A percentile compares a stretch with the other conserved stretches of the same genome.
phyloP scores from a whole-genome alignment of 306 rosid species.

The Rosa multiflora region DNA sequence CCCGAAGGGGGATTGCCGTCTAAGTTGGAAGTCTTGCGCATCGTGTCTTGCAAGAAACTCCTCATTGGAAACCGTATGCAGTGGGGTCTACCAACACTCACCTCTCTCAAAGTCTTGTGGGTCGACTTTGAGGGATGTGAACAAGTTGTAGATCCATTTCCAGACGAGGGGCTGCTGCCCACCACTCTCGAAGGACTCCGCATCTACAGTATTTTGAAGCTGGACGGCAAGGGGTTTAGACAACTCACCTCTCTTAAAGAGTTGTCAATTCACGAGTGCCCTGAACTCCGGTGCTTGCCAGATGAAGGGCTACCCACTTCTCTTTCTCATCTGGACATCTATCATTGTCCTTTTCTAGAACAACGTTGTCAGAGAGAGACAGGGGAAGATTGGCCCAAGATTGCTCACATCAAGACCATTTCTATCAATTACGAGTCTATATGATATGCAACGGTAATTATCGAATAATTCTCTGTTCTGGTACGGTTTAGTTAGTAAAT shows the following conservation, averaged over 20 bases:
- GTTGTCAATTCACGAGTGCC: too few species aligned
- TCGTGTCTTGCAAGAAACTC: neutral
- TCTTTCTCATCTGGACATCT: neutral
- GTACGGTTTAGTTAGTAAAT: too few species aligned
- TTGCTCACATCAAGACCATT: conserved; percentile 17
- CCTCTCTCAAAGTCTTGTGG: accelerated
- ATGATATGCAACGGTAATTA: neutral
- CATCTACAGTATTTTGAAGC: accelerated
- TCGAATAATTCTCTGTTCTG: too few species aligned
- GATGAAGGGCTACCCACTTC: conserved; percentile 1
- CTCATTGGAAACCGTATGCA: neutral
- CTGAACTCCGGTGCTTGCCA: too few species aligned
- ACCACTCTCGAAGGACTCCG: neutral
- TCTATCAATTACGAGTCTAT: too few species aligned
- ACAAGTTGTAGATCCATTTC: conserved; percentile 20
- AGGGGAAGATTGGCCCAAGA: conserved; percentile 37
- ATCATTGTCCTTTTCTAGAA: neutral
- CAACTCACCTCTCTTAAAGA: too few species aligned
- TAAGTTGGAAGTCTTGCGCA: accelerated
- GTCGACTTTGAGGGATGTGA: neutral
- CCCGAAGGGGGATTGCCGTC: conserved; percentile 22
- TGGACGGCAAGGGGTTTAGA: too few species aligned
- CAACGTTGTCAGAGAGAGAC: neutral
- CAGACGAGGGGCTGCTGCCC: conserved; percentile 24
- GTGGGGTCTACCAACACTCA: conserved; percentile 24